Evolutionary conservation across 2,329 filamentous ascomycete species (phyloP).

Genomic region (Monosporascus sp.): DNA sequence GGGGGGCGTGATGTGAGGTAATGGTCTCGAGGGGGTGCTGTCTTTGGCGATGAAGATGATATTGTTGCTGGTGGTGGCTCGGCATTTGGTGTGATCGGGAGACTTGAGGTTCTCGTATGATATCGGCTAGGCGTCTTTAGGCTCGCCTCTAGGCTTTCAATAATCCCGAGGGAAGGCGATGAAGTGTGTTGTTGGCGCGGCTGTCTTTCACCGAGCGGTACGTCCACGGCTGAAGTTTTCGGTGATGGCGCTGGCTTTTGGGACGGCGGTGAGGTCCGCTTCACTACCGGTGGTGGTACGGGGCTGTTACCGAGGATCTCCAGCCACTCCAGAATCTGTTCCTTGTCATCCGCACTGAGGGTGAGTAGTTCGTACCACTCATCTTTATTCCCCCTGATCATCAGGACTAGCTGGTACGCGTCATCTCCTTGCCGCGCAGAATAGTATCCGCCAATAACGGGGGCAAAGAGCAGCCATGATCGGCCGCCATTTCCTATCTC

Average conservation of each 20-base stretch:
- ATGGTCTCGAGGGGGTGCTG: slow-evolving; percentile 33
- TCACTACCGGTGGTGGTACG: slow-evolving; percentile 39
- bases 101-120: slow-evolving; percentile 25
- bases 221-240: slow-evolving; percentile 24
- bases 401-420: slow-evolving; percentile 70
- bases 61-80: slow-evolving; percentile 10
- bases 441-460: slow-evolving; percentile 65
- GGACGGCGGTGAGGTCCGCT: slow-evolving; percentile 24
- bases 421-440: slow-evolving; percentile 74
- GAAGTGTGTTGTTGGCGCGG: slow-evolving; percentile 12
- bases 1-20: slow-evolving; percentile 17
- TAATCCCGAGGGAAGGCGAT: slow-evolving; percentile 15
- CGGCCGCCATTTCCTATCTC: slow-evolving; percentile 73
- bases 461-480: slow-evolving; percentile 85
- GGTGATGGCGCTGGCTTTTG: slow-evolving; percentile 17
- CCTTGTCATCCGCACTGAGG: slow-evolving; percentile 70
- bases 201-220: slow-evolving; percentile 35
- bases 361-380: slow-evolving; percentile 83
- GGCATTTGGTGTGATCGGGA: slow-evolving; percentile 23
- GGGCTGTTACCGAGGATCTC: slow-evolving; percentile 61
- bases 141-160: slow-evolving; percentile 16
- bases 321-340: slow-evolving; percentile 80
- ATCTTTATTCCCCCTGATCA: slow-evolving; percentile 71
- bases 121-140: slow-evolving; percentile 31
- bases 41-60: slow-evolving; percentile 27